Evolutionary conservation across 345 rosid species (phyloP), one percentile per base, ranked within the genome.

Genomic region (Salix caprea): DNA sequence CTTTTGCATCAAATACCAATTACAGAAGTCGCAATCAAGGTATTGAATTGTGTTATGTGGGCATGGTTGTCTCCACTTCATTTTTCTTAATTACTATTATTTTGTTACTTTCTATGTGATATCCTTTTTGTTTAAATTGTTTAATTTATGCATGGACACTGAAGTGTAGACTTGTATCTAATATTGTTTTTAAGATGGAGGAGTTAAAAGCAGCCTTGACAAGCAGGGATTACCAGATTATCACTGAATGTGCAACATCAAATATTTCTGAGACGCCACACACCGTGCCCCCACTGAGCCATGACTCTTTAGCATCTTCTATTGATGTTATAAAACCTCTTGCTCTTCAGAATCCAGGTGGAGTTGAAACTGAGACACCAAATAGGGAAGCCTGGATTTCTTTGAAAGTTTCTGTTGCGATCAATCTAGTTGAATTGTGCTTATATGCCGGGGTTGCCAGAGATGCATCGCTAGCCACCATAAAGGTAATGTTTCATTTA

Each of bases 171-270:
- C 28, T 46, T 73, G 50, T 70, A 46, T 86, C 42, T 79, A 76
- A 74, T 56, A 16, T 71, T 77, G 65, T 46, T 80, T 71, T 82
- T 78, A 93, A 95, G 99, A 84, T 95, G 85, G 97, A 88, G 69
- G 92, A 88, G 80, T 74, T 95, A 75, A 91, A 86, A 88, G 96
- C 96, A 48, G 90, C 92, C 62, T 87, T 95, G 70, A 88, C 97
- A 48, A 89, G 89, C 76, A 90, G 61, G 84, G 97, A 95, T 67
- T 95, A 95, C 89, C 96, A 87, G 85, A 91, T 95, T 82, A 87
- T 95, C 78, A 83, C 93, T 19, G 97, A 95, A 82, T 93, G 99
- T 87, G 95, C 96, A 54, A 79, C 82, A 73, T 87, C 97, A 81
- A 95, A 95, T 84, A 81, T 95, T 75, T 89, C 94, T 74, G 99